Base-by-base conservation (phyloP, 2,329 filamentous ascomycete genomes). In the Cladosporium colombiae region DNA sequence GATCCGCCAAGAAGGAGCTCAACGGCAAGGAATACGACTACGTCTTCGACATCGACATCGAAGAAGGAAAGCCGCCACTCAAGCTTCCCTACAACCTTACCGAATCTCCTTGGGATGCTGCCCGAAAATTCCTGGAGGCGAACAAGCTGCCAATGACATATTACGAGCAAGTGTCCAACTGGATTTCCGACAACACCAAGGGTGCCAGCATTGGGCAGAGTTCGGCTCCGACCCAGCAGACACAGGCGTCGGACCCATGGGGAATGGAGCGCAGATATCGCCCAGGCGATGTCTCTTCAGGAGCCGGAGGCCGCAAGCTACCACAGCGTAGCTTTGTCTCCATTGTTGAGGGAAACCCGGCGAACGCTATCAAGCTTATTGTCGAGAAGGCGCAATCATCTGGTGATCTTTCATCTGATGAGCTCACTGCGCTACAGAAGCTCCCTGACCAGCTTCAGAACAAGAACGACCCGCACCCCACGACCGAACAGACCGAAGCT, bases 21-120 rank as follows among this genome's bases (percentile, higher is more conserved):
- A 83, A 91, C 1, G 94, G 94, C 35, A 87, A 96, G 75, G 91
- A 94, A 68, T 99, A 96, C 76, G 95, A 99, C 75, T 97, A 90
- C 73, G 93, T 99, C 10, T 98, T 98, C 71, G 93, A 97, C 74
- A 93, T 97, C 29, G 93, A 97, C 72, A 96, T 97, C 68, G 92
- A 97, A 76, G 94, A 97, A 73, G 94, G 93, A 62, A 94, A 96
- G 74, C 93, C 94, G 14, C 88, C 94, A 0, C 82, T 98, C 55
- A 97, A 97, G 78, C 84, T 98, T n/a, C 93, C 94, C 0, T 98
- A 91, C 79, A 97, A 98, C 76, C 84, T 94, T 14, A 92, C 91
- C 1, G 90, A 97, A 75, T 97, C 97, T 71, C 92, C 93, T 0
- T 98, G 96, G 77, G 91, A 97, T 72, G 89, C 90, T 2, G 94